Percentiles rank a stretch among this genome's conserved stretches.
Evolutionary conservation across 192 early-diverging fungal species (phyloP).

Genomic region (Geranomyces michiganensis): DNA sequence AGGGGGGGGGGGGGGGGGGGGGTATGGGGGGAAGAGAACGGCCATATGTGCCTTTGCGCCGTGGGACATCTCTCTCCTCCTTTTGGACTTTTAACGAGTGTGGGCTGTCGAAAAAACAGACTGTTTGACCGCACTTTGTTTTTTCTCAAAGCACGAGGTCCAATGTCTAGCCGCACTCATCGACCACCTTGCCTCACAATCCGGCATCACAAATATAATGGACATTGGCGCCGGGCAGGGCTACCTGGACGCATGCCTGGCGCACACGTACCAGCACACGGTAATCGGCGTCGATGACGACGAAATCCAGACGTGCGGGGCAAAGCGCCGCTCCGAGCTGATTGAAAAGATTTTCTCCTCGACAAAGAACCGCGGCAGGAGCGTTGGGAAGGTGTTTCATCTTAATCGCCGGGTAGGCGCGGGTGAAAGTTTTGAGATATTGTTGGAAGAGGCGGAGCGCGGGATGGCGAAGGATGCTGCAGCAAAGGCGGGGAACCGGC

Average conservation of each 20-base stretch:
- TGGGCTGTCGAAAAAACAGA: too few relatives aligned
- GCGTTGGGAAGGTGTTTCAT: slow-evolving; percentile 29
- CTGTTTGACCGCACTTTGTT: too few relatives aligned
- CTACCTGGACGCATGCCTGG: slow-evolving; percentile 69
- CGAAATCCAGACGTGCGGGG: slow-evolving; percentile 72
- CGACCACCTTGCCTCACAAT: slow-evolving; percentile 46
- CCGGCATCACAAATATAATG: slow-evolving; percentile 55
- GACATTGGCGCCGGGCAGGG: slow-evolving; percentile 82
- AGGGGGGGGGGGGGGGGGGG: too few relatives aligned
- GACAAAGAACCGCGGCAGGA: slow-evolving; percentile 8
- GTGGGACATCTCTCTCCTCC: too few relatives aligned
- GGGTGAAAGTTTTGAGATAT: slow-evolving; percentile 29
- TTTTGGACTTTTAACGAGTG: too few relatives aligned
- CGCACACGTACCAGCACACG: slow-evolving; percentile 63
- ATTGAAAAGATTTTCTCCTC: slow-evolving; percentile 48
- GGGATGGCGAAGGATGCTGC: neutral
- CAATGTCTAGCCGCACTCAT: slow-evolving; percentile 63
- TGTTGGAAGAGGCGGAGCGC: slow-evolving; percentile 32
- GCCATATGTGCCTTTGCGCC: too few relatives aligned
- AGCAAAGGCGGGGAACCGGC: neutral
- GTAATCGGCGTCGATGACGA: slow-evolving; percentile 73
- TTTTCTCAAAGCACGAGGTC: slow-evolving; percentile 56
- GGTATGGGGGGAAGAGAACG: too few relatives aligned
- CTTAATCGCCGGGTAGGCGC: slow-evolving; percentile 41
- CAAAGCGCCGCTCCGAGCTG: slow-evolving; percentile 59